Evolutionary conservation across 768 basidiomycete species (phyloP).

Genomic region (Russula griseocarnosa): DNA sequence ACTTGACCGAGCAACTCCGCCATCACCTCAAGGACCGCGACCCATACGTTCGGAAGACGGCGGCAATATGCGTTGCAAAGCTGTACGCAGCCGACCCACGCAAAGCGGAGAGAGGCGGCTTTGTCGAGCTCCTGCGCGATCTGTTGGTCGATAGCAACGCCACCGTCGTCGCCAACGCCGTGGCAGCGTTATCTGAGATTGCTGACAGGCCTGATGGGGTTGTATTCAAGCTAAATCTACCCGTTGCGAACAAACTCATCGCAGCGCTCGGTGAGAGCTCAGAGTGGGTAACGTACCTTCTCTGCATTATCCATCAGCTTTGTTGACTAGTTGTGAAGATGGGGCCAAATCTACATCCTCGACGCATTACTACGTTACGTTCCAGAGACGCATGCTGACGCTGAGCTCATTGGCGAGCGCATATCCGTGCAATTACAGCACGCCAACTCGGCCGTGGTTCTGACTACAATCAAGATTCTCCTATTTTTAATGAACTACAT

Average conservation of each 20-base stretch:
- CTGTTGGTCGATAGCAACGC: slow-evolving; percentile 92
- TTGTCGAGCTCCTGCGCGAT: slow-evolving; percentile 87
- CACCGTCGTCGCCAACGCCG: slow-evolving; percentile 95
- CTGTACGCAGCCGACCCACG: slow-evolving; percentile 85
- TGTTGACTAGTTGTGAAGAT: slow-evolving; percentile 49
- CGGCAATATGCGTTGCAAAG: slow-evolving; percentile 96
- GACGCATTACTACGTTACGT: slow-evolving; percentile 92
- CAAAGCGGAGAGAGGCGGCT: slow-evolving; percentile 83
- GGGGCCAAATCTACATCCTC: slow-evolving; percentile 98
- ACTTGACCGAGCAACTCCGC: slow-evolving; percentile 83
- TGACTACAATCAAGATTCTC: slow-evolving; percentile 95
- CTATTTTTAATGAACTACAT: slow-evolving; percentile 99
- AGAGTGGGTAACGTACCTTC: slow-evolving; percentile 60
- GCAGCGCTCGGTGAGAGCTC: slow-evolving; percentile 93
- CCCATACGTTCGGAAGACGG: slow-evolving; percentile 98
- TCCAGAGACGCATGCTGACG: slow-evolving; percentile 83
- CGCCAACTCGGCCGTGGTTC: slow-evolving; percentile 98
- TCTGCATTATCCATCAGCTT: background rate
- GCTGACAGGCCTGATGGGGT: slow-evolving; percentile 94
- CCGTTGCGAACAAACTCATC: slow-evolving; percentile 84
- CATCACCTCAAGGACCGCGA: slow-evolving; percentile 92
- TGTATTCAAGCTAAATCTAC: slow-evolving; percentile 82
- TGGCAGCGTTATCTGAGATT: slow-evolving; percentile 95
- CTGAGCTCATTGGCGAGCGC: slow-evolving; percentile 92
- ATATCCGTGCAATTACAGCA: slow-evolving; percentile 92